Evolutionary conservation across 1,139 yeast genomes (phyloP).

Genomic region (Ogataea hybrid): DNA sequence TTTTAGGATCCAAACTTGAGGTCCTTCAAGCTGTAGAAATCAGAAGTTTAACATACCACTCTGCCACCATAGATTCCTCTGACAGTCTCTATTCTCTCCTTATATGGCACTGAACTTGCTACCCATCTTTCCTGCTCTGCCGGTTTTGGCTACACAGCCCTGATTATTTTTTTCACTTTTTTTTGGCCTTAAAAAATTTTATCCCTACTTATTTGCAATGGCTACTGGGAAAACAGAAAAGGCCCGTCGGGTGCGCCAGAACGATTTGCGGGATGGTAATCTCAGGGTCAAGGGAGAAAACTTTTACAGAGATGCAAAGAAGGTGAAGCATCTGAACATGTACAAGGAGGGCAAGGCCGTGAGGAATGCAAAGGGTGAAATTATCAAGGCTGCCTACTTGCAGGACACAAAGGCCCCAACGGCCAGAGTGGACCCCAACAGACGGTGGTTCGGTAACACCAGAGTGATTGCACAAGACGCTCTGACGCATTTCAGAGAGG

Average conservation of each 20-base stretch:
- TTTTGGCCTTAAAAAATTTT: slow-evolving; percentile 12
- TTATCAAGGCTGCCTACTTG: slow-evolving; percentile 80
- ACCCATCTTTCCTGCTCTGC: too few relatives aligned
- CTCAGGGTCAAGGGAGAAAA: slow-evolving; percentile 95
- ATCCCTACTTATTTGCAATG: slow-evolving; percentile 43
- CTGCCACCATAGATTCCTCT: too few relatives aligned
- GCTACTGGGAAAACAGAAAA: slow-evolving; percentile 94
- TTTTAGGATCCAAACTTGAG: too few relatives aligned
- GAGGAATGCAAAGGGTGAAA: slow-evolving; percentile 84
- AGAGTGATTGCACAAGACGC: slow-evolving; percentile 98
- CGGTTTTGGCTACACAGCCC: neutral
- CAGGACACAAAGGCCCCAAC: slow-evolving; percentile 87
- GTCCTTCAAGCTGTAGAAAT: too few relatives aligned
- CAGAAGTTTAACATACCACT: too few relatives aligned
- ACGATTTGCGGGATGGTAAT: slow-evolving; percentile 83
- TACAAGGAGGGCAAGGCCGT: slow-evolving; percentile 88
- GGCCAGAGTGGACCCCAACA: slow-evolving; percentile 94
- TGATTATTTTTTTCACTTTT: slow-evolving; percentile 4
- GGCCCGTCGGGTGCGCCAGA: slow-evolving; percentile 78
- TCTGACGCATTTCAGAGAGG: slow-evolving; percentile 87
- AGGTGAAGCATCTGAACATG: slow-evolving; percentile 88
- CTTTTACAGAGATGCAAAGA: slow-evolving; percentile 92
- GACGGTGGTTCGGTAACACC: slow-evolving; percentile 97
- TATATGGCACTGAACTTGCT: too few relatives aligned
- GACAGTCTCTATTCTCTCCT: too few relatives aligned